Evolutionary conservation across 768 basidiomycete genomes (phyloP).

Genomic region (Agaricus bisporus): DNA sequence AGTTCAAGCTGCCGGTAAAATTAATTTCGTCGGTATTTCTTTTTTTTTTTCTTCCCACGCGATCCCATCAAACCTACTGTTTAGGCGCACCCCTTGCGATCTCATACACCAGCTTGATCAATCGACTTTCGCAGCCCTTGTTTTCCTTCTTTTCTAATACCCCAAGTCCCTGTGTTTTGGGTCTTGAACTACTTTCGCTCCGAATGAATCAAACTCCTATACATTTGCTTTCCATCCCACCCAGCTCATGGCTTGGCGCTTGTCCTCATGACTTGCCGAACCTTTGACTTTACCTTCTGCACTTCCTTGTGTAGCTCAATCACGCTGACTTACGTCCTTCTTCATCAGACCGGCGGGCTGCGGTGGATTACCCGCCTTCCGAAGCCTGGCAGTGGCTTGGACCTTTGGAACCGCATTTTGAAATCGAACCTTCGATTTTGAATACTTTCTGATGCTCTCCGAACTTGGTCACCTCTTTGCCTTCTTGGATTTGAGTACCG

Average conservation of each 20-base stretch:
- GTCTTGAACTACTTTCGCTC: too few species aligned
- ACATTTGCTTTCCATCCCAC: too few species aligned
- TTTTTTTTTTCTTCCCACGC: slow-evolving; percentile 5
- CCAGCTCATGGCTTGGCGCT: too few species aligned
- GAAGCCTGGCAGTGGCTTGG: background rate
- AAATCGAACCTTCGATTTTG: background rate
- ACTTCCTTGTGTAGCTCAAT: too few species aligned
- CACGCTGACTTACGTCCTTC: too few species aligned
- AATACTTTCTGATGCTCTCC: background rate
- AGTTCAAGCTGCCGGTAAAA: slow-evolving; percentile 9
- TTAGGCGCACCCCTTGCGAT: background rate
- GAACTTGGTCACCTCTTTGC: background rate
- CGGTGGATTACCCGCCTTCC: too few species aligned
- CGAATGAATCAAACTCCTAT: too few species aligned
- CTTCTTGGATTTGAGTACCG: background rate
- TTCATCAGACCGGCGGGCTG: too few species aligned
- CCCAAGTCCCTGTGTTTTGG: too few species aligned
- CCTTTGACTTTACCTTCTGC: background rate
- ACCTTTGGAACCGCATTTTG: background rate
- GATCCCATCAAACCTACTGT: background rate
- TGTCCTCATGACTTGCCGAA: background rate
- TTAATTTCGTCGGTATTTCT: slow-evolving; percentile 11
- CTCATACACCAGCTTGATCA: too few species aligned
- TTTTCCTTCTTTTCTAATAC: too few species aligned
- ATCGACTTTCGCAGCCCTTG: too few species aligned